Evolutionary conservation across 345 rosid genomes (phyloP).

Genomic region (Gynandropsis gynandra): DNA sequence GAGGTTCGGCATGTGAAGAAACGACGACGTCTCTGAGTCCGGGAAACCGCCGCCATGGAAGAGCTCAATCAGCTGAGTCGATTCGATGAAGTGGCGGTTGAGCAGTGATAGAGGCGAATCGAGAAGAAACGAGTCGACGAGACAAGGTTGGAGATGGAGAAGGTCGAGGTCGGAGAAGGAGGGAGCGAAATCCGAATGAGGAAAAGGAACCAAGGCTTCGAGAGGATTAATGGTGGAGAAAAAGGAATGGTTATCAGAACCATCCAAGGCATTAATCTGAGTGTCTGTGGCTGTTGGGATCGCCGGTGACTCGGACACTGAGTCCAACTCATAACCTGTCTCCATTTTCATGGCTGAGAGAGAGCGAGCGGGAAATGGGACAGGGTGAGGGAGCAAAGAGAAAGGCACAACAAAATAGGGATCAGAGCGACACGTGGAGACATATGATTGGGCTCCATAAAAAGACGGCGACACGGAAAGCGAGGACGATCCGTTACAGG

Average conservation of each 20-base stretch:
- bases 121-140: not conserved
- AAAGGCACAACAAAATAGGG: not conserved
- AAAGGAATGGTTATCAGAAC: not conserved
- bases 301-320: constrained; percentile 23
- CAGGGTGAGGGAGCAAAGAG: not conserved
- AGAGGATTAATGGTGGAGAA: not conserved
- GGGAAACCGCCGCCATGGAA: not conserved
- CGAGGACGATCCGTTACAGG: constrained; percentile 30
- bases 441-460: constrained; percentile 1
- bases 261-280: constrained; percentile 15
- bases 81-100: constrained; percentile 9
- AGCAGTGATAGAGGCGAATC: constrained; percentile 14
- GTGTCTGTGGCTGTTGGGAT: constrained; percentile 22
- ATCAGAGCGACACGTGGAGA: constrained; percentile 24
- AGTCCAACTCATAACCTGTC: constrained; percentile 14
- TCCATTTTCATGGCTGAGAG: constrained; percentile 16
- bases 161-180: constrained; percentile 1
- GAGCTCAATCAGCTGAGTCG: constrained; percentile 12
- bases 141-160: not conserved
- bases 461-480: constrained; percentile 31
- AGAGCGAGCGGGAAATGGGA: not conserved
- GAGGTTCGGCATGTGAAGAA: constrained; percentile 24
- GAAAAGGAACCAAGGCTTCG: constrained; percentile 23
- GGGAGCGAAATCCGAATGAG: constrained; percentile 22
- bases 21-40: not conserved